Conservation (phyloP, 345 rosid genomes). For the Lumnitzera racemosa region DNA sequence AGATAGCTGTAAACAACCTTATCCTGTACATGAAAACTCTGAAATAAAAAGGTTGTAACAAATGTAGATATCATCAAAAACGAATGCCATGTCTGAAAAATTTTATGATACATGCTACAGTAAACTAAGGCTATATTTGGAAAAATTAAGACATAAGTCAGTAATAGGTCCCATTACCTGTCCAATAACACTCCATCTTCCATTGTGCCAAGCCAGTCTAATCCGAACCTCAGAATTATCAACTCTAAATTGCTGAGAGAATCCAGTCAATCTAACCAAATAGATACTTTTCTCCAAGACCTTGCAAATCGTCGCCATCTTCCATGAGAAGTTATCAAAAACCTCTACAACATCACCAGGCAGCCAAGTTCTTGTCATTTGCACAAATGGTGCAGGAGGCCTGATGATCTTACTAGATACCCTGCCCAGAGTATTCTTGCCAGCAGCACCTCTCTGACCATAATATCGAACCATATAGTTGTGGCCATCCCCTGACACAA, state of each 20-base stretch:
- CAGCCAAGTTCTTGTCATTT: constrained; percentile 35
- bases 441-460: constrained; percentile 9
- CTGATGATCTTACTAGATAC: constrained; percentile 50
- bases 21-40: too few species aligned
- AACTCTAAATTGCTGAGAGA: constrained; percentile 47
- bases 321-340: constrained; percentile 57
- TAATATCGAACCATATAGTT: constrained; percentile 49
- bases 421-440: constrained; percentile 22
- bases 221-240: constrained; percentile 36
- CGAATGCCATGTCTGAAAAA: not conserved
- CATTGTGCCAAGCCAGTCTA: constrained; percentile 68
- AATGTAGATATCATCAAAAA: too few species aligned
- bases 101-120: not conserved
- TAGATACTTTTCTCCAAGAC: constrained; percentile 34
- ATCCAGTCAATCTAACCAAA: constrained; percentile 60
- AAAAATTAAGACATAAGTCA: not conserved
- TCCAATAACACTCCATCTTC: constrained; percentile 55
- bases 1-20: too few species aligned
- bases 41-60: too few species aligned
- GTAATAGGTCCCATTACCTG: constrained; percentile 27
- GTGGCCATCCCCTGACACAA: constrained; percentile 55
- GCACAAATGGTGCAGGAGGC: constrained; percentile 44
- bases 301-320: constrained; percentile 54
- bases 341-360: constrained; percentile 80
- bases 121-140: not conserved